These are phyloP conservation scores for Talaromyces sp. DNA, from an alignment of 2,329 filamentous ascomycete genomes.

Conservation along the genomic window DNA sequence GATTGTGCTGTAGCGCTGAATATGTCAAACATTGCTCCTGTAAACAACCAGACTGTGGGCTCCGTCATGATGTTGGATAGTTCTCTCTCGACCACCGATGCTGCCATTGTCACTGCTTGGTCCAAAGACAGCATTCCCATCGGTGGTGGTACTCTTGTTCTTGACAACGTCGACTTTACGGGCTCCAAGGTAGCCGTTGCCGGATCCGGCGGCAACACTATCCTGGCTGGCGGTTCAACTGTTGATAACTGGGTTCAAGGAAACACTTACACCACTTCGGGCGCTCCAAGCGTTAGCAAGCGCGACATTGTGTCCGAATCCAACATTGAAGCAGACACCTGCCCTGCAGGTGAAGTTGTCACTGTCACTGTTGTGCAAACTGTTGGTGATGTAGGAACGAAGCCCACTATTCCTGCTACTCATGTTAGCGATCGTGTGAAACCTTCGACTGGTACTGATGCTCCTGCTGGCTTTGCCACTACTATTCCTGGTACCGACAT, in stretches of 20 bases:
- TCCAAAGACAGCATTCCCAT: constrained; percentile 53
- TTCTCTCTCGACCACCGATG: constrained; percentile 65
- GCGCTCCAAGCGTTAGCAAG: constrained; percentile 5
- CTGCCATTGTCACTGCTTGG: constrained; percentile 74
- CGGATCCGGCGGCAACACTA: constrained; percentile 47
- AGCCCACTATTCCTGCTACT: background rate
- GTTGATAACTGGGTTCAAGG: constrained; percentile 75
- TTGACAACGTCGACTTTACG: constrained; percentile 85
- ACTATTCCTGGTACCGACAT: background rate
- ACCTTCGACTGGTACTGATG: background rate
- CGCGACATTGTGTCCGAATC: background rate
- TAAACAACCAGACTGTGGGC: constrained; percentile 65
- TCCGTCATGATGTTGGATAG: constrained; percentile 80
- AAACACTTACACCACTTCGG: constrained; percentile 54
- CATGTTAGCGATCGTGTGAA: background rate
- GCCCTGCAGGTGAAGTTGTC: constrained; percentile 7
- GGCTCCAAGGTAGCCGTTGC: constrained; percentile 64
- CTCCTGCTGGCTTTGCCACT: background rate
- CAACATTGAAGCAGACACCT: constrained; percentile 5
- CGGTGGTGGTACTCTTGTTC: constrained; percentile 73
- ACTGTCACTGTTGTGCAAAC: constrained; percentile 12
- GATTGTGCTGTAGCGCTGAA: constrained; percentile 71
- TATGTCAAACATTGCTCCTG: constrained; percentile 59
- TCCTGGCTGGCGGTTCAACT: constrained; percentile 65
- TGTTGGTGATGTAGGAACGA: constrained; percentile 1